phyloP scores from a whole-genome alignment of 805 yeast genomes.

The Ogataea trehaloabstinens region DNA sequence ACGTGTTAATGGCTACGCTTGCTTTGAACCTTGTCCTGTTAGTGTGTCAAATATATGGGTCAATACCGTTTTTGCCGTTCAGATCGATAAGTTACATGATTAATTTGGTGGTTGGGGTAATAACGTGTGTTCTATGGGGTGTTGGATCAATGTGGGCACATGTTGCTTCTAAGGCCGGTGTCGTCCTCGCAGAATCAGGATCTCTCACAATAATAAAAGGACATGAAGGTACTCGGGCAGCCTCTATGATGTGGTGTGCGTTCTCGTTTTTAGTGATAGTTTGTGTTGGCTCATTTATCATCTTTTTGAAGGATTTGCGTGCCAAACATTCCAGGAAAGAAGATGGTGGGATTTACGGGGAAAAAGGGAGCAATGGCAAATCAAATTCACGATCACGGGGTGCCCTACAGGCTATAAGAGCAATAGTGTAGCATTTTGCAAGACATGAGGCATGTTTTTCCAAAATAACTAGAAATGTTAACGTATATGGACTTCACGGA shows the following conservation, averaged over 20 bases:
- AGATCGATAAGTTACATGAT: slow-evolving; percentile 27
- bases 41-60: slow-evolving; percentile 40
- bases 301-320: slow-evolving; percentile 35
- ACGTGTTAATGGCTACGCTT: slow-evolving; percentile 47
- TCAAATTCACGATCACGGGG: too few relatives aligned
- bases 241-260: slow-evolving; percentile 59
- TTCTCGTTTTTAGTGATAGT: slow-evolving; percentile 47
- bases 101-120: slow-evolving; percentile 33
- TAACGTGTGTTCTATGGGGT: slow-evolving; percentile 53
- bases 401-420: too few relatives aligned
- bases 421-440: too few relatives aligned
- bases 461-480: too few relatives aligned
- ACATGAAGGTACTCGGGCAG: slow-evolving; percentile 48
- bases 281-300: slow-evolving; percentile 35
- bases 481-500: too few relatives aligned
- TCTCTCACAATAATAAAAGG: slow-evolving; percentile 49
- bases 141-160: slow-evolving; percentile 64
- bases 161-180: slow-evolving; percentile 49
- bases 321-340: slow-evolving; percentile 2
- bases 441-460: not conserved
- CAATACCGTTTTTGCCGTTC: slow-evolving; percentile 50
- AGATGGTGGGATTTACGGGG: too few relatives aligned
- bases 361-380: too few relatives aligned
- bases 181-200: slow-evolving; percentile 43
- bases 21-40: slow-evolving; percentile 42